phyloP scores from a whole-genome alignment of 2,329 filamentous ascomycete genomes.

The Trichoderma sp. region DNA sequence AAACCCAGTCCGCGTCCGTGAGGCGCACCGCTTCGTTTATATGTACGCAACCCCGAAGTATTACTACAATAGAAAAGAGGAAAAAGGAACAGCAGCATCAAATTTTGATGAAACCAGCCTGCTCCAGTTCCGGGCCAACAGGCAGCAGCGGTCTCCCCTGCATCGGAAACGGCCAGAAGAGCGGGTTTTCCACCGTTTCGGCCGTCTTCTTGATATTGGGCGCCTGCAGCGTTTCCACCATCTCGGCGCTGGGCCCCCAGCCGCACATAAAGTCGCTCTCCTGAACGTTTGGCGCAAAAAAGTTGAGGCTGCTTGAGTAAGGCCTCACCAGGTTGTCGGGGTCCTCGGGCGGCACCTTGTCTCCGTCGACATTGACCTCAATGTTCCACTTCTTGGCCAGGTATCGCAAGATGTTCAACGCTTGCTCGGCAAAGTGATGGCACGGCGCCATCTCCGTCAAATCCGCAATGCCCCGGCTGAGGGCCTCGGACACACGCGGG shows the following conservation, averaged over 20 bases:
- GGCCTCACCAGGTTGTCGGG: slow-evolving; percentile 46
- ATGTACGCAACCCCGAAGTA: neutral
- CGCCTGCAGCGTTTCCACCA: slow-evolving; percentile 21
- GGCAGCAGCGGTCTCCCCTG: slow-evolving; percentile 56
- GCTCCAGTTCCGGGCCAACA: slow-evolving; percentile 45
- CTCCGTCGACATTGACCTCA: slow-evolving; percentile 44
- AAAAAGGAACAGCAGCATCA: slow-evolving; percentile 22
- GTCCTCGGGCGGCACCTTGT: slow-evolving; percentile 35
- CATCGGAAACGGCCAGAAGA: slow-evolving; percentile 62
- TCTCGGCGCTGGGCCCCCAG: slow-evolving; percentile 39
- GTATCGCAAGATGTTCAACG: slow-evolving; percentile 58
- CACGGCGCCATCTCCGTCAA: slow-evolving; percentile 61
- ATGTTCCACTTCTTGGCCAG: slow-evolving; percentile 60
- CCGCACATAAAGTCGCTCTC: slow-evolving; percentile 48
- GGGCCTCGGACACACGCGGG: slow-evolving; percentile 42
- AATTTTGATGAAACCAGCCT: slow-evolving; percentile 51
- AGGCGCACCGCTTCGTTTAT: slow-evolving; percentile 15
- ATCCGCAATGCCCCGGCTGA: slow-evolving; percentile 56
- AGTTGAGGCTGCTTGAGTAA: slow-evolving; percentile 53
- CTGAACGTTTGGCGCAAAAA: slow-evolving; percentile 52
- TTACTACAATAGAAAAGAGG: neutral
- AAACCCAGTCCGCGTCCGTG: neutral
- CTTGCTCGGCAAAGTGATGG: slow-evolving; percentile 60
- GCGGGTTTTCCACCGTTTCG: slow-evolving; percentile 49
- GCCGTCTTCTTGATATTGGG: slow-evolving; percentile 30